Evolutionary conservation across 805 yeast genomes (phyloP).

Genomic region (Ogataea wickerhamii): DNA sequence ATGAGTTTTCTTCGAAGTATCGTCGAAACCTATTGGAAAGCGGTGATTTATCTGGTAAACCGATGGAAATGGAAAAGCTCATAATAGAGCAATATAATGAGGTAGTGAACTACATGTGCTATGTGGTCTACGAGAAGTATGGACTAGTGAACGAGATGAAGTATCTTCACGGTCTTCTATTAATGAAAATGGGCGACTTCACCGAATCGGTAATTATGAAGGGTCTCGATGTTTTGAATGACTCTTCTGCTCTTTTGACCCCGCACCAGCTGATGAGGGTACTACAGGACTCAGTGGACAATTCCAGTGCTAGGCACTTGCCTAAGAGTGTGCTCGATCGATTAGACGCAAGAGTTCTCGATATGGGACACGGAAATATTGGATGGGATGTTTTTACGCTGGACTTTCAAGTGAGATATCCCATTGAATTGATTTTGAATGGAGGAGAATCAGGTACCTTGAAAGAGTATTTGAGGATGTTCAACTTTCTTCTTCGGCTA

Average conservation of each 20-base stretch:
- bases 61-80: slow-evolving; percentile 29
- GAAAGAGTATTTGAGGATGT: slow-evolving; percentile 69
- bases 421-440: slow-evolving; percentile 54
- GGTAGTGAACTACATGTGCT: slow-evolving; percentile 48
- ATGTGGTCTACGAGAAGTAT: slow-evolving; percentile 46
- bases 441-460: slow-evolving; percentile 39
- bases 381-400: slow-evolving; percentile 95
- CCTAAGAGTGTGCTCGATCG: slow-evolving; percentile 42
- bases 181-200: slow-evolving; percentile 80
- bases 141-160: slow-evolving; percentile 51
- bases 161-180: slow-evolving; percentile 59
- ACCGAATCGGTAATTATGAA: slow-evolving; percentile 59
- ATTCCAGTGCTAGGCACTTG: slow-evolving; percentile 46
- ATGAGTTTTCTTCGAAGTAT: slow-evolving; percentile 11
- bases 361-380: slow-evolving; percentile 60
- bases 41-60: slow-evolving; percentile 33
- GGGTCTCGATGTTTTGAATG: slow-evolving; percentile 50
- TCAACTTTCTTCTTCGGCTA: slow-evolving; percentile 81
- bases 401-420: slow-evolving; percentile 58
- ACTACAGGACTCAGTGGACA: slow-evolving; percentile 58
- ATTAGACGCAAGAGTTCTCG: slow-evolving; percentile 80
- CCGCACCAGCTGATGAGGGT: slow-evolving; percentile 63
- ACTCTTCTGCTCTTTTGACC: slow-evolving; percentile 60
- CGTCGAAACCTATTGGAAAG: slow-evolving; percentile 7
- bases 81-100: slow-evolving; percentile 47